Percentiles rank a stretch among this genome's conserved stretches.
phyloP scores from a whole-genome alignment of 257 asterid species.

The Penstemon newberryi region DNA sequence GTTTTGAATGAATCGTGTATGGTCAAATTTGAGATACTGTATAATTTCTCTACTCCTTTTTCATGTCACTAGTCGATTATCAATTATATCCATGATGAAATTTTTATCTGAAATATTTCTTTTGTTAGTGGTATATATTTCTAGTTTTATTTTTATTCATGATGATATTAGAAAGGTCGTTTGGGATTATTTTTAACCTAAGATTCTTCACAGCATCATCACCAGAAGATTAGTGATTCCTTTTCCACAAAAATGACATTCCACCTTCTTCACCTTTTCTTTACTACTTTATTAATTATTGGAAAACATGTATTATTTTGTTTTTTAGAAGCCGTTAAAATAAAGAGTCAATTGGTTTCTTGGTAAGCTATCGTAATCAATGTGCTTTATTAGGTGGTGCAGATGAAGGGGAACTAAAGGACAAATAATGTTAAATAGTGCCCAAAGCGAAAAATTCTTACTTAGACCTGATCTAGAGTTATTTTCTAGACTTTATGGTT shows the following conservation, averaged over 20 bases:
- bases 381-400: conserved; percentile 34
- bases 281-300: conserved; percentile 13
- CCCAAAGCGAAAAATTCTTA: neutral
- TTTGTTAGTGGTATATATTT: neutral
- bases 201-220: conserved; percentile 30
- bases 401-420: conserved; percentile 13
- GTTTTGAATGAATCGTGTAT: no score
- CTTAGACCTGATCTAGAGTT: no score
- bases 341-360: conserved; percentile 23
- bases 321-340: conserved; percentile 4
- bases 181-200: neutral
- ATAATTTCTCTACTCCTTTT: no score
- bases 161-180: neutral
- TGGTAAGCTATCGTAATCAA: conserved; percentile 42
- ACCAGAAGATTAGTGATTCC: conserved; percentile 26
- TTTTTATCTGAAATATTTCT: neutral
- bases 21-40: no score
- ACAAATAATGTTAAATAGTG: conserved; percentile 15
- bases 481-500: no score
- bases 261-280: conserved; percentile 34
- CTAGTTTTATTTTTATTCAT: neutral
- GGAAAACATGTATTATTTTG: neutral
- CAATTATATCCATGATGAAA: neutral
- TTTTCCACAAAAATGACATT: conserved; percentile 34
- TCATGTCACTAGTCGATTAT: neutral